phyloP scores from a whole-genome alignment of 2,329 filamentous ascomycete species.

The Botryotinia narcissicola region DNA sequence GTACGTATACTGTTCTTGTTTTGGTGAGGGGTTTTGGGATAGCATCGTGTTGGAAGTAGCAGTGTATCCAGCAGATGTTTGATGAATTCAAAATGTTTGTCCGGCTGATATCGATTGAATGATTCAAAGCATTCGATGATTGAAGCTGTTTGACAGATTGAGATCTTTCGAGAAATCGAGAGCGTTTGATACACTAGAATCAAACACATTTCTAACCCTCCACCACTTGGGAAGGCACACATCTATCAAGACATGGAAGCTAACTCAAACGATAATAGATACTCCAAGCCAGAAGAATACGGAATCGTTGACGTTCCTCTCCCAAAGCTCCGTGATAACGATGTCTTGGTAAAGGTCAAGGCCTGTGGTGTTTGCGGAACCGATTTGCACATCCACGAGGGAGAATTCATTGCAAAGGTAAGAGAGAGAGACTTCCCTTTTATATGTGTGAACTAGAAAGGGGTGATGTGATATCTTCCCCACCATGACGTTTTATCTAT shows the following conservation, averaged over 20 bases:
- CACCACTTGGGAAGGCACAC: background rate
- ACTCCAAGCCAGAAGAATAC: slow-evolving; percentile 61
- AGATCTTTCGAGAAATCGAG: background rate
- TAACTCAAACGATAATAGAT: slow-evolving; percentile 40
- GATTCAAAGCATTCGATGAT: background rate
- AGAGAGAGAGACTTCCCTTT: slow-evolving; percentile 25
- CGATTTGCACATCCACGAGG: slow-evolving; percentile 60
- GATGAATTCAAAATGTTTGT: background rate
- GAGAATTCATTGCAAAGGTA: slow-evolving; percentile 61
- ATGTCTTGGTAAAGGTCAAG: slow-evolving; percentile 59
- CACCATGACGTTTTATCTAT: slow-evolving; percentile 22
- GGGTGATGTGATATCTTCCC: slow-evolving; percentile 14
- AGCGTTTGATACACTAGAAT: background rate
- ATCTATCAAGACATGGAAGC: background rate
- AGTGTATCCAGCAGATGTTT: background rate
- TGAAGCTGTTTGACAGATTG: background rate
- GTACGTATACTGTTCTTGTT: slow-evolving; percentile 41
- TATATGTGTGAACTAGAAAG: slow-evolving; percentile 23
- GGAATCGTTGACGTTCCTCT: slow-evolving; percentile 61
- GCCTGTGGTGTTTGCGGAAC: slow-evolving; percentile 58
- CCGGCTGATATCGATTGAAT: background rate
- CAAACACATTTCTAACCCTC: background rate
- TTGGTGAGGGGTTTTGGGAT: background rate
- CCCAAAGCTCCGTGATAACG: slow-evolving; percentile 42
- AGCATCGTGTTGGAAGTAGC: background rate